Base-by-base conservation (phyloP, 176 grass and related monocot species). In the Aegilops speltoides region DNA sequence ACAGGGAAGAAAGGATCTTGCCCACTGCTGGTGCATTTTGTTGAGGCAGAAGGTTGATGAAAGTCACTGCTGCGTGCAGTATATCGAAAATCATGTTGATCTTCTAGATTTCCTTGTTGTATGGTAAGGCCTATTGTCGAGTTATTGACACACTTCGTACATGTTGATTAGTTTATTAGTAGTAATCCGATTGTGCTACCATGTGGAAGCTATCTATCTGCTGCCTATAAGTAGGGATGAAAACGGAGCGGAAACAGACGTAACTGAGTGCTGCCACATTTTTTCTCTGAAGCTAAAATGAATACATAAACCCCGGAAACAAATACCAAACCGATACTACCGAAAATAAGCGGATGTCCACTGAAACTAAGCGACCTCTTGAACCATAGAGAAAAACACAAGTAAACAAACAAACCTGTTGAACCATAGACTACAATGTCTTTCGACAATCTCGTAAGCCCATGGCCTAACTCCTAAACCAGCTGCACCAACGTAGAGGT, bases 91-190 rank as follows among this genome's bases (percentile, higher is more conserved):
- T 80, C 90, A 99, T 91, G 63, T 90, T 32, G 97, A 99, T 57
- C 94, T 99, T 94, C 68, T 99, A 78, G 97, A 99, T 87, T 99
- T 97, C 83, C 94, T 99, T 77, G 89, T 99, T 90, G 90, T 93
- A 80, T 99, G 97, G 97, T 99, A 91, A 92, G 90, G 28, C 45
- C 36, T 77, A 43, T 86, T 71, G 17, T 76, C 54, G 43, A 90
- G 64, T 32, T 82, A 71, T 63, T 22, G 8, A 64, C 81, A 33
- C 19, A 64, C 22, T 34, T 66, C 29, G 4, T 37, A 46, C 6
- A 80, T 76, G 10, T 22, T 76, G 45, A 84, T 77, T 79, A 0
- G 5, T 77, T 77, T 75, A 7, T 68, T 76, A 63, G 26, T 48
- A 25, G 64, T 16, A 36, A 50, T 82, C 71, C 50, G 62, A 36